Evolutionary conservation across 352 stramenopile genomes (phyloP).

Genomic region (Globisporangium parvum): DNA sequence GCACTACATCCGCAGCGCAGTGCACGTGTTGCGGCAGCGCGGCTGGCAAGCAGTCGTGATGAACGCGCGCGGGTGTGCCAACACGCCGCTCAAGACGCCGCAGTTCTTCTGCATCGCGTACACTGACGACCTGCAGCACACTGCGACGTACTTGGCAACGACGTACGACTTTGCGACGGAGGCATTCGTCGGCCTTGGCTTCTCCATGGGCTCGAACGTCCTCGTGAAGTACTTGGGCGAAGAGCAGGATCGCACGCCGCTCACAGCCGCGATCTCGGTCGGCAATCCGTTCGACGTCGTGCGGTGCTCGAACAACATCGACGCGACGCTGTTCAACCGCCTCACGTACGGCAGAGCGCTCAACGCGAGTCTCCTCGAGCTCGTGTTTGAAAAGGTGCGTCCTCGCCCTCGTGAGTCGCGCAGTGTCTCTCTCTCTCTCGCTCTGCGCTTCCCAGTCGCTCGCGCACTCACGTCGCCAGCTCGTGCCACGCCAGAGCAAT

Average conservation of each 20-base stretch:
- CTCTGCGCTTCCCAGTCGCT: background rate
- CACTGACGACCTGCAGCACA: conserved; percentile 57
- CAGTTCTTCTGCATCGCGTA: conserved; percentile 68
- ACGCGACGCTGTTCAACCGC: conserved; percentile 39
- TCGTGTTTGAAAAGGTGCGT: conserved; percentile 41
- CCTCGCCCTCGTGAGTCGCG: too few species aligned
- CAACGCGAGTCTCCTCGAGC: conserved; percentile 34
- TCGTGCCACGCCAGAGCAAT: conserved; percentile 32
- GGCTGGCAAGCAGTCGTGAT: conserved; percentile 72
- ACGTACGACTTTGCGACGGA: conserved; percentile 37
- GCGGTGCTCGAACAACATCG: conserved; percentile 38
- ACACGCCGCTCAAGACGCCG: conserved; percentile 48
- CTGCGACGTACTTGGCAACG: conserved; percentile 24
- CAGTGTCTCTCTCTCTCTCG: too few species aligned
- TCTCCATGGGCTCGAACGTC: conserved; percentile 71
- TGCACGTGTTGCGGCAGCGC: conserved; percentile 24
- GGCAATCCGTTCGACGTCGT: conserved; percentile 67
- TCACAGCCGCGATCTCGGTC: conserved; percentile 52
- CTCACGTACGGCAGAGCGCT: conserved; percentile 50
- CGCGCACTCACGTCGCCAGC: background rate
- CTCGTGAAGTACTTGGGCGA: conserved; percentile 73
- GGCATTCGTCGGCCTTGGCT: conserved; percentile 46
- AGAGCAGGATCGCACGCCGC: conserved; percentile 22
- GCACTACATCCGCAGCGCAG: conserved; percentile 58
- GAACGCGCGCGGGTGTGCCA: conserved; percentile 63